Conservation (phyloP, 2,329 filamentous ascomycete genomes). For the Nannizzia gypsea region DNA sequence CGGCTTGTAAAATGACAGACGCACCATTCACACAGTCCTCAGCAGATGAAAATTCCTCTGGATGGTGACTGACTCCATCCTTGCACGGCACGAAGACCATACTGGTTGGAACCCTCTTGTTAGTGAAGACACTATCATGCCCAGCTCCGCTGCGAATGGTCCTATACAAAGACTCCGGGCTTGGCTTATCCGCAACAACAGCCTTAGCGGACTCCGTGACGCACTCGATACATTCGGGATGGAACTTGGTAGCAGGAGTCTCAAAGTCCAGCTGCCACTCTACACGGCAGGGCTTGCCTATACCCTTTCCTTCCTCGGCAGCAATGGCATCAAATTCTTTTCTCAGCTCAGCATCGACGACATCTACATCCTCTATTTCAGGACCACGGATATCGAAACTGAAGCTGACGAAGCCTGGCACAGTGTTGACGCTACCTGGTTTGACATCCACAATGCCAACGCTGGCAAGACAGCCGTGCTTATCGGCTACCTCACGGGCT, state of each 20-base stretch:
- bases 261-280: conserved; percentile 52
- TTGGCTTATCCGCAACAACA: conserved; percentile 42
- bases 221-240: conserved; percentile 54
- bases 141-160: conserved; percentile 53
- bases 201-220: conserved; percentile 49
- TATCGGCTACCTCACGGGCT: conserved; percentile 50
- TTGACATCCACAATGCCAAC: conserved; percentile 57
- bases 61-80: conserved; percentile 53
- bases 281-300: conserved; percentile 42
- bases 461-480: conserved; percentile 50
- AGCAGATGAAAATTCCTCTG: conserved; percentile 48
- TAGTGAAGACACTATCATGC: conserved; percentile 53
- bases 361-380: conserved; percentile 44
- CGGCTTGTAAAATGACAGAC: conserved; percentile 24
- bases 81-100: conserved; percentile 58
- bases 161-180: conserved; percentile 34
- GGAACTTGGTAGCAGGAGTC: conserved; percentile 50
- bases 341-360: conserved; percentile 47
- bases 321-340: conserved; percentile 50
- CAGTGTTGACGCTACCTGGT: conserved; percentile 62
- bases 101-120: conserved; percentile 47
- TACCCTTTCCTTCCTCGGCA: conserved; percentile 42
- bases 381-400: conserved; percentile 55
- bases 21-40: conserved; percentile 49
- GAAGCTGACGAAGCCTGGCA: conserved; percentile 56